Conservation (phyloP, 2,329 filamentous ascomycete species). For the Microcera coccophila region DNA sequence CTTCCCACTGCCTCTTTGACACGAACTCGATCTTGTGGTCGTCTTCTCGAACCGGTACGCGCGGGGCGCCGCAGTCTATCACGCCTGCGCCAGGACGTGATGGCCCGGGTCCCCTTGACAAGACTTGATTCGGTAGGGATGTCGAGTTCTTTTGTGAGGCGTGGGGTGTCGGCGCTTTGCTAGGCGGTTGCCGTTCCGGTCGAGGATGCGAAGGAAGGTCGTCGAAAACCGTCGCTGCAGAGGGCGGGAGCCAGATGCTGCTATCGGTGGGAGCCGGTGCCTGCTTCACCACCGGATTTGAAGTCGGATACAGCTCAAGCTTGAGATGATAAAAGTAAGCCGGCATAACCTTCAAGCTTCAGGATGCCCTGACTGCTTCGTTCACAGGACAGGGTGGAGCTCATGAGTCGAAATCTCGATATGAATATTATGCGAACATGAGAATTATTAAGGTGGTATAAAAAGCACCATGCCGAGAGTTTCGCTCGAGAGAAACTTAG, state of each 20-base stretch:
- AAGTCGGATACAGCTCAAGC: constrained; percentile 58
- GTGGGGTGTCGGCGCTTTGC: constrained; percentile 7
- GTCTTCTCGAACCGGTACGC: constrained; percentile 29
- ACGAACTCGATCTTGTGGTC: constrained; percentile 37
- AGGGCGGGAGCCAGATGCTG: constrained; percentile 49
- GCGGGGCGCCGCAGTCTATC: constrained; percentile 49
- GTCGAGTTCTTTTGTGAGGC: constrained; percentile 3
- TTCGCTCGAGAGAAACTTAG: background rate
- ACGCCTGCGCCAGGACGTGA: constrained; percentile 29
- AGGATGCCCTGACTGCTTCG: too few relatives aligned
- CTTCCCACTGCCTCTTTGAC: constrained; percentile 39
- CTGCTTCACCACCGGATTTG: constrained; percentile 30
- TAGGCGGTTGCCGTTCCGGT: constrained; percentile 19
- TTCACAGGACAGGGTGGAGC: too few relatives aligned
- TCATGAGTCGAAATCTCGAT: too few relatives aligned
- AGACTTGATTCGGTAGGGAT: constrained; percentile 1
- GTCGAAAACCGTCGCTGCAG: constrained; percentile 51
- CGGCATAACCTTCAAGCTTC: constrained; percentile 52
- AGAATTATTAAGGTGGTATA: constrained; percentile 20
- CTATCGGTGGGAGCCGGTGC: constrained; percentile 9
- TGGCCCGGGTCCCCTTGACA: constrained; percentile 4
- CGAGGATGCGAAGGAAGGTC: constrained; percentile 50
- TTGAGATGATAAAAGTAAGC: constrained; percentile 64
- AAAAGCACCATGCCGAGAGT: constrained; percentile 9
- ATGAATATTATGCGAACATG: too few relatives aligned